These are phyloP conservation scores for Aspergillus latus DNA, from an alignment of 2,329 filamentous ascomycete genomes.

Conservation along the genomic window DNA sequence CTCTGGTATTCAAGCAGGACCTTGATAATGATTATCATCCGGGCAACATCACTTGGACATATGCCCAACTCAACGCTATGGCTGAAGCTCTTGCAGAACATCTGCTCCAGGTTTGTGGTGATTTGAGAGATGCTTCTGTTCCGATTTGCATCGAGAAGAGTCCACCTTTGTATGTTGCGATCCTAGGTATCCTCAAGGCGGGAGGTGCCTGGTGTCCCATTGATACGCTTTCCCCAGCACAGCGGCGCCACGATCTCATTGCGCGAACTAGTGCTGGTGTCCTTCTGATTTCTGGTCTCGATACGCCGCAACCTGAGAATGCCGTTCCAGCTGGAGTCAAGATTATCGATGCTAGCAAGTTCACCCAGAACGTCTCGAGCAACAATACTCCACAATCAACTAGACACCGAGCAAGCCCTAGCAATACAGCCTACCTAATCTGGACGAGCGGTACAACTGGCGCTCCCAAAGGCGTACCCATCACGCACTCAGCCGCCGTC, in stretches of 20 bases:
- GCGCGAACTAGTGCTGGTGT: conserved; percentile 34
- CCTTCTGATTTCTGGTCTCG: conserved; percentile 28
- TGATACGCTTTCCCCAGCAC: conserved; percentile 40
- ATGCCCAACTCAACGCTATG: conserved; percentile 36
- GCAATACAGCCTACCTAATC: conserved; percentile 39
- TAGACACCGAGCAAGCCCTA: conserved; percentile 11
- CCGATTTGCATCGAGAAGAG: conserved; percentile 44
- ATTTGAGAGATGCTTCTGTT: conserved; percentile 27
- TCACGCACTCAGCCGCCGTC: conserved; percentile 38
- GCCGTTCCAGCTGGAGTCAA: conserved; percentile 30
- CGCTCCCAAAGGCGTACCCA: conserved; percentile 41
- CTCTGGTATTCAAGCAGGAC: conserved; percentile 32
- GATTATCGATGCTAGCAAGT: conserved; percentile 31
- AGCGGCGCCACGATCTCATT: conserved; percentile 42
- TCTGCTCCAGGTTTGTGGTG: conserved; percentile 28
- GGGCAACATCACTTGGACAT: conserved; percentile 31
- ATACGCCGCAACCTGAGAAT: conserved; percentile 24
- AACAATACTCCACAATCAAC: not conserved
- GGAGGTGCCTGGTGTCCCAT: conserved; percentile 46
- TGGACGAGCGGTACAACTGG: conserved; percentile 42
- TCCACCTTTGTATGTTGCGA: conserved; percentile 41
- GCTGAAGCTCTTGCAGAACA: conserved; percentile 35
- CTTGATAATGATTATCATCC: conserved; percentile 23
- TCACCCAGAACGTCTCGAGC: not conserved
- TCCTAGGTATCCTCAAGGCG: conserved; percentile 45